phyloP scores from a whole-genome alignment of 768 basidiomycete genomes.

The Termitomyces sp. region DNA sequence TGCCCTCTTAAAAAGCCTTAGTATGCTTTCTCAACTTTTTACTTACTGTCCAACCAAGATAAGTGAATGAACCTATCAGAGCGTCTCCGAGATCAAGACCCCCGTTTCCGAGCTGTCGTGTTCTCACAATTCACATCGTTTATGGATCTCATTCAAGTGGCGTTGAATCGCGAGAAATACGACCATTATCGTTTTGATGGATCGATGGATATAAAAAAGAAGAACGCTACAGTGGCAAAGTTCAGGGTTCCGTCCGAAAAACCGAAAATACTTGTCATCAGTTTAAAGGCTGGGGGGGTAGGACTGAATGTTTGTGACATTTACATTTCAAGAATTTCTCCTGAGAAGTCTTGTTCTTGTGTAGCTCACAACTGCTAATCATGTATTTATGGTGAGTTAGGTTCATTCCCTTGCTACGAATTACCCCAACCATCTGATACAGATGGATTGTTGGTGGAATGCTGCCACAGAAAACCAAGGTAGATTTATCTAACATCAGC shows the following conservation, averaged over 20 bases:
- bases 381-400: conserved; percentile 74
- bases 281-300: conserved; percentile 88
- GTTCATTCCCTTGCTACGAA: background rate
- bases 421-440: conserved; percentile 1
- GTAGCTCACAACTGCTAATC: conserved; percentile 72
- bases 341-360: conserved; percentile 1
- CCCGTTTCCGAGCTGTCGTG: conserved; percentile 76
- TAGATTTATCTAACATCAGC: conserved; percentile 14
- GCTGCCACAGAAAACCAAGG: conserved; percentile 79
- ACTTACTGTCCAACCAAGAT: background rate
- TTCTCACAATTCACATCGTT: conserved; percentile 92
- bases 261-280: conserved; percentile 73
- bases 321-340: background rate
- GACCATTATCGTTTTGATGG: conserved; percentile 85
- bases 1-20: conserved; percentile 69
- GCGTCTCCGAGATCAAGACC: conserved; percentile 63
- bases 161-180: conserved; percentile 62
- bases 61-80: conserved; percentile 26
- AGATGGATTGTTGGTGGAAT: conserved; percentile 97
- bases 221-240: conserved; percentile 65
- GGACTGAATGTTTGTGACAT: conserved; percentile 63
- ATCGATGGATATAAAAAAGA: conserved; percentile 82
- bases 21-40: conserved; percentile 29
- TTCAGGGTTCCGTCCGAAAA: conserved; percentile 67
- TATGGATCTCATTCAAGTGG: conserved; percentile 72